phyloP scores from a whole-genome alignment of 2,329 filamentous ascomycete species.

The Conoideocrella luteorostrata region DNA sequence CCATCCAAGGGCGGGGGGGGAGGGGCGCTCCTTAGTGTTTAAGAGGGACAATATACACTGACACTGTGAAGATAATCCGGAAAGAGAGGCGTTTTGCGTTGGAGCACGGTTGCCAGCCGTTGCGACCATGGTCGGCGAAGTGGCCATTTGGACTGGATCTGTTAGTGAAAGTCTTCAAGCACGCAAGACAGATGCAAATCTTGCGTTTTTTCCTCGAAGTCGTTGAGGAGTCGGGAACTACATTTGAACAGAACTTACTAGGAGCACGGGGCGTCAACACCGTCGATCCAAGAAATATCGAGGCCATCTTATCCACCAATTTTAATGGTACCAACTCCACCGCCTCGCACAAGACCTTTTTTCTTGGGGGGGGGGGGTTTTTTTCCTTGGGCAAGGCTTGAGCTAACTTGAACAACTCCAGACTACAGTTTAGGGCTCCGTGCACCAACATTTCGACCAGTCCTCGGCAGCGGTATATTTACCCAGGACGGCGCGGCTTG shows the following conservation, averaged over 20 bases:
- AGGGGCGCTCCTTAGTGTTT: too few species aligned
- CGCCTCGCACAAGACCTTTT: too few species aligned
- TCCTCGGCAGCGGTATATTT: conserved; percentile 13
- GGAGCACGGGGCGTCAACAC: conserved; percentile 8
- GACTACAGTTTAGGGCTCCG: conserved; percentile 5
- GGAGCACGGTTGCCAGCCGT: conserved; percentile 6
- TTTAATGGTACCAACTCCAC: conserved; percentile 26
- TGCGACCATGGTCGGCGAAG: conserved; percentile 3
- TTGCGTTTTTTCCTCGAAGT: conserved; percentile 6
- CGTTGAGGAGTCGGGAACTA: conserved; percentile 6
- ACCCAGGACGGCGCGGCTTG: conserved; percentile 31
- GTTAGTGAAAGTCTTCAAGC: conserved; percentile 1
- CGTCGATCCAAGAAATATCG: conserved; percentile 40
- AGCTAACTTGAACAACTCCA: neutral
- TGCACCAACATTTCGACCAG: conserved; percentile 5
- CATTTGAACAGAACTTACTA: conserved; percentile 10
- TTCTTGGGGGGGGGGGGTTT: too few species aligned
- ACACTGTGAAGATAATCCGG: neutral
- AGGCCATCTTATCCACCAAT: conserved; percentile 42
- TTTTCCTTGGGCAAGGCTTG: too few species aligned
- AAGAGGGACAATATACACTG: too few species aligned
- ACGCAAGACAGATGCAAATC: conserved; percentile 2
- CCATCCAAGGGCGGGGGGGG: neutral
- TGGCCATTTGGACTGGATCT: conserved; percentile 7
- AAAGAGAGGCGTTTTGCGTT: conserved; percentile 2